Percentiles rank a stretch among this genome's conserved stretches.
phyloP scores from a whole-genome alignment of 345 rosid genomes.

The Linum tenue region DNA sequence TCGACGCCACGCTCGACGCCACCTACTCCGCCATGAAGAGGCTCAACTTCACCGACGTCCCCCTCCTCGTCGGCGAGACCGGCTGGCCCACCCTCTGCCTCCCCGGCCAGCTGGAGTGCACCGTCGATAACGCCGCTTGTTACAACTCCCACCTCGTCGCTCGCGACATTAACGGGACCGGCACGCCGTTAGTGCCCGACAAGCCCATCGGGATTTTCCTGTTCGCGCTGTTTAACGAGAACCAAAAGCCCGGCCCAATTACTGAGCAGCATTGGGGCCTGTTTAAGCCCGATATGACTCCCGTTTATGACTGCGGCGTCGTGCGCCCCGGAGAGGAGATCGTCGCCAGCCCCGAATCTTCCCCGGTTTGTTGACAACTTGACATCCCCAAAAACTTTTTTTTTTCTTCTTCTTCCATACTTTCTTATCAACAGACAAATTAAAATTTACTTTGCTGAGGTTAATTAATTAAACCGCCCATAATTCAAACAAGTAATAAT shows the following conservation, averaged over 20 bases:
- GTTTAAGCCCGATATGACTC: conserved; percentile 18
- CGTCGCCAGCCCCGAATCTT: not conserved
- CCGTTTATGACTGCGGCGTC: conserved; percentile 17
- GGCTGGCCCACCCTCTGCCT: conserved; percentile 23
- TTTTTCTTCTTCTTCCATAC: no score
- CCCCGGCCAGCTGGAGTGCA: conserved; percentile 13
- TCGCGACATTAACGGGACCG: not conserved
- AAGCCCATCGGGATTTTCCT: conserved; percentile 15
- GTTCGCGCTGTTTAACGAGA: conserved; percentile 19
- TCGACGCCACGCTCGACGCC: conserved; percentile 20
- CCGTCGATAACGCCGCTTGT: conserved; percentile 8
- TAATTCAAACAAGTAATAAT: no score
- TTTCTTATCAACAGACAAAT: no score
- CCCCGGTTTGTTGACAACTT: not conserved
- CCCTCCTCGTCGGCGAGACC: conserved; percentile 19
- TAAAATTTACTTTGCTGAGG: no score
- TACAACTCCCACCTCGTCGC: conserved; percentile 14
- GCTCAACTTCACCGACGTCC: conserved; percentile 16
- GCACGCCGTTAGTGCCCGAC: conserved; percentile 24
- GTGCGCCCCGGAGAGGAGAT: not conserved
- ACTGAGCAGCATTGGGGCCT: conserved; percentile 18
- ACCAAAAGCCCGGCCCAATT: conserved; percentile 16
- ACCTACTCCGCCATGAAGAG: conserved; percentile 18
- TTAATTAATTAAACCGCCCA: no score
- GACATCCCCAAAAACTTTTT: not conserved